These are phyloP conservation scores for Trichocladium antarcticum DNA, from an alignment of 495 filamentous ascomycete species.

Conservation along the genomic window DNA sequence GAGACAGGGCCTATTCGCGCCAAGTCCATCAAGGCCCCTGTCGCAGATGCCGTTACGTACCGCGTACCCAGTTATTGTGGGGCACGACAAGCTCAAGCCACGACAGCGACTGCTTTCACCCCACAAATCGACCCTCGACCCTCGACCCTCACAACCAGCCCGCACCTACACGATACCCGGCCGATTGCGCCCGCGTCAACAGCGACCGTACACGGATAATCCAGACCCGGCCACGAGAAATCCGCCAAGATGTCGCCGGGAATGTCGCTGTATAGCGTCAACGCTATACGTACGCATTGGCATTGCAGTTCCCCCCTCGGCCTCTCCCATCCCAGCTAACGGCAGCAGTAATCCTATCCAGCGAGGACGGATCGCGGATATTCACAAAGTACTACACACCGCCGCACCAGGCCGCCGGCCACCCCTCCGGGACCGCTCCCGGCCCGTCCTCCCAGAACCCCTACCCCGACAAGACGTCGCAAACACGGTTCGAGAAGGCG, in stretches of 20 bases:
- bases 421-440: no score
- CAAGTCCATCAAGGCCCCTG: constrained; percentile 20
- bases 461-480: constrained; percentile 81
- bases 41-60: constrained; percentile 14
- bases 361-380: constrained; percentile 79
- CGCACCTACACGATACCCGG: constrained; percentile 3
- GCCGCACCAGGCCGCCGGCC: constrained; percentile 54
- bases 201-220: not conserved
- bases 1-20: no score
- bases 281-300: constrained; percentile 58
- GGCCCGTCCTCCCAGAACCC: constrained; percentile 55
- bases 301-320: not conserved
- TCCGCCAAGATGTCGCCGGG: constrained; percentile 34
- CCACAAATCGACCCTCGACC: constrained; percentile 20
- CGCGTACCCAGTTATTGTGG: no score
- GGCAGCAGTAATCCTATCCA: constrained; percentile 46
- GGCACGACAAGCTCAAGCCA: constrained; percentile 19
- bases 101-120: constrained; percentile 15
- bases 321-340: not conserved
- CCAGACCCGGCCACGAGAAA: not conserved
- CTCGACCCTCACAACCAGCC: not conserved
- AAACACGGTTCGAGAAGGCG: constrained; percentile 93
- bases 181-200: not conserved
- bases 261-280: constrained; percentile 84
- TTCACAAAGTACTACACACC: constrained; percentile 92